Base-by-base conservation (phyloP, 164 flowering plant species). In the Aristolochia fimbriata region DNA sequence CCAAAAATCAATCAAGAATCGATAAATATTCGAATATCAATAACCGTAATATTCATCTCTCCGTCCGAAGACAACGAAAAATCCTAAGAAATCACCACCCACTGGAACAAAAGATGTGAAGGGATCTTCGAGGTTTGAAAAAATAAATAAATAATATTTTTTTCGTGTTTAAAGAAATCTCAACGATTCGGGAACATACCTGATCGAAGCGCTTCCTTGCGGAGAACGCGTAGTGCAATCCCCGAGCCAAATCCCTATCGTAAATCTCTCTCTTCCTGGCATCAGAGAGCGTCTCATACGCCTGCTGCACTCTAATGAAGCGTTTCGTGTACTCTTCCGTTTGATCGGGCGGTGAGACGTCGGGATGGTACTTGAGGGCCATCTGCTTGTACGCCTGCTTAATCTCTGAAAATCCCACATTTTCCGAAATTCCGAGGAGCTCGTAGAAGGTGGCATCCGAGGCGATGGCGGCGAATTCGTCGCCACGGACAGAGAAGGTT, bases 221-320 rank as follows among this genome's bases (percentile, higher is more conserved):
- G 4, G 91, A 80, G 76, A 87, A 90, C 0, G 87, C 96, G 3
- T 81, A 68, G 58, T 81, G 86, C 61, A 87, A 62, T 3, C 91
- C 86, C 54, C 49, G 71, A 22, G 88, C 71, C 79, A 88, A 57
- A 61, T 86, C 82, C 12, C 72, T 65, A 71, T 92, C 96, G 66
- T 92, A 92, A 70, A 87, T 11, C 14, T 82, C 93, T 55, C 93
- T 74, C 45, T 65, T 65, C 7, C 68, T 62, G 3, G 98, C 93
- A 74, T 92, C 96, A 27, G 96, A 85, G 25, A 92, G 63, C 10
- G 86, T 87, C 82, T 92, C 96, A 65, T 92, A 92, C 5, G 98
- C 98, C 70, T 87, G 93, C 76, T 89, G 96, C 14, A 92, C 91
- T 66, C 59, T 77, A 61, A 92, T 87, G 55, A 92, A 92, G 73